Percentiles rank a stretch among this genome's conserved stretches.
Conservation (phyloP, 345 rosid genomes). For the Eucalyptus curtisii region DNA sequence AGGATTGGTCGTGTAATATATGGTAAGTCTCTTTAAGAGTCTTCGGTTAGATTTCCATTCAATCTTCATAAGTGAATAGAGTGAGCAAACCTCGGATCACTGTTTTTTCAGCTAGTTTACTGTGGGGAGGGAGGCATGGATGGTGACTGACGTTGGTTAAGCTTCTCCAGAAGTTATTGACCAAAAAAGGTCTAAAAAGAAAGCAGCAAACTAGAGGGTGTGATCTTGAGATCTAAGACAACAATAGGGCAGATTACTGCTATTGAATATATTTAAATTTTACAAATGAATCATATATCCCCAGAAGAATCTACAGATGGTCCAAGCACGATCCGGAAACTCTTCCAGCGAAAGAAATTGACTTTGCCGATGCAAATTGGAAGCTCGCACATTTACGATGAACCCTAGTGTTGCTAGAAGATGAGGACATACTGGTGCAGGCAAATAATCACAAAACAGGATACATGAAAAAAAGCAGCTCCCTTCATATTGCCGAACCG, state of each 20-base stretch:
- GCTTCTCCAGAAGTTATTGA: background rate
- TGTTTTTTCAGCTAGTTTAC: background rate
- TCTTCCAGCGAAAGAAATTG: background rate
- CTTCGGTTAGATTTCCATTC: background rate
- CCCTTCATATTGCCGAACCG: background rate
- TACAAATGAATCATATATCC: background rate
- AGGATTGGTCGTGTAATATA: background rate
- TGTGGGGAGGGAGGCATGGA: background rate
- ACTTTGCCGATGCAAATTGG: background rate
- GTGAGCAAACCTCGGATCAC: background rate
- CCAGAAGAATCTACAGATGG: background rate
- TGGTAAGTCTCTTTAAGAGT: background rate
- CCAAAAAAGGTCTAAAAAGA: background rate
- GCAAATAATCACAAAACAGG: background rate
- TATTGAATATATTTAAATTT: background rate
- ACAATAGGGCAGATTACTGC: background rate
- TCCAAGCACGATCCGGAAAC: background rate
- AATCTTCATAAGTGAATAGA: background rate
- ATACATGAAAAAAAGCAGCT: background rate
- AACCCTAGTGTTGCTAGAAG: background rate
- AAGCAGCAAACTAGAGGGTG: background rate
- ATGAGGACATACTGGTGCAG: background rate
- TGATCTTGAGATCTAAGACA: background rate
- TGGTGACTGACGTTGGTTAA: background rate
- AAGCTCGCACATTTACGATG: background rate